Base-by-base conservation (phyloP, 2,329 filamentous ascomycete genomes). In the Diaporthe sp. region DNA sequence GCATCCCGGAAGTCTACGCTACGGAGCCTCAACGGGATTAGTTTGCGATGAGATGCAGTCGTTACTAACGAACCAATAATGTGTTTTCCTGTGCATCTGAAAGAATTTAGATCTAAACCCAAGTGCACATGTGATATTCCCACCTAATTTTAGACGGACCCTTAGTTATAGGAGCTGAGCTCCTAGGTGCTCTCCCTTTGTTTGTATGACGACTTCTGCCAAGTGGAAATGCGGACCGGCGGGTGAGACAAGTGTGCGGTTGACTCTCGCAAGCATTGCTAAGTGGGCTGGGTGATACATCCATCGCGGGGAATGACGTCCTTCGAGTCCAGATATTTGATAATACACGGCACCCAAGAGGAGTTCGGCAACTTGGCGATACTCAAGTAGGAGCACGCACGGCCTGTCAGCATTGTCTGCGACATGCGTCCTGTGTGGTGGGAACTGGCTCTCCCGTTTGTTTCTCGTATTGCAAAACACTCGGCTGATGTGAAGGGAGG, bases 271-370 rank as follows among this genome's bases (percentile, higher is more conserved):
- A 15, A 37, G 19, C 44, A 51, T 13, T 39, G 22, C 47, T 32
- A 51, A 68, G 63, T 39, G 63, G 63, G n/a, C 63, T 30, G 22
- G 39, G 44, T 37, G 47, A 68, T 53, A 68, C 63, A 68, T 27
- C 39, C 63, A 39, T 68, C 22, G 9, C 32, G 15, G 15, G 12
- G 63, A 68, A 53, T 47, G 63, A 17, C 32, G 22, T 68, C 63
- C 15, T 47, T 30, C 10, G 9, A 39, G 7, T 7, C 13, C 63
- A 53, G n/a, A 53, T 27, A 53, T 39, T 53, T 22, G n/a, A 22
- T 15, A 4, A 68, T 50, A 39, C 19, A 15, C 27, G 17, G 47
- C 12, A 32, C 32, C 39, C 8, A 37, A 58, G 55, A 58, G 55
- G 47, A 15, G 15, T 7, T 6, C 7, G 12, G 4, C 3, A 10